Evolutionary conservation across 768 basidiomycete genomes (phyloP), one percentile per base, ranked within the genome.

Genomic region (Mycena olivaceomarginata): DNA sequence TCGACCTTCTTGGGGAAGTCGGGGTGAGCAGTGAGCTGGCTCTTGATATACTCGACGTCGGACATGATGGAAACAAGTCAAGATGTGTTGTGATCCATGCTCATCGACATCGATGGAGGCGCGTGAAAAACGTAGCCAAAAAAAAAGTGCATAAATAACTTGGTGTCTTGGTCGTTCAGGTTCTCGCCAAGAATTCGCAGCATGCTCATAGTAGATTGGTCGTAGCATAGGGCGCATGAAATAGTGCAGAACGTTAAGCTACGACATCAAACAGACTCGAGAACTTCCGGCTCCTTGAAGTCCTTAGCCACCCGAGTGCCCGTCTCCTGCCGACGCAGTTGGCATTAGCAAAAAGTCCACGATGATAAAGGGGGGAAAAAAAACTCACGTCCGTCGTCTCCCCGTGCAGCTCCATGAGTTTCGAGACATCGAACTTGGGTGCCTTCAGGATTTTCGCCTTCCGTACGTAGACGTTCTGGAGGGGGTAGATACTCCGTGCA

Each of bases 391-490:
- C 96, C 82, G 94, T 95, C 81, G 96, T 93, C 87, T 98, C 98
- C 79, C 97, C 97, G 86, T 99, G 98, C 74, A 98, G 93, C 87
- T 99, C 98, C 80, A 99, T 92, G 67, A 99, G 91, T 89, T 99
- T 99, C 80, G 95, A 93, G 72, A 97, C 91, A 86, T 98, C 98
- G 86, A 98, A 97, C 87, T 98, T 98, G 80, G 98, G 98, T 79
- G 98, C 91, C 89, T 99, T 99, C 84, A 99, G 91, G 85, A 99
- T 99, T 92, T 99, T 99, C 82, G 96, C 98, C 91, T 99, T 99
- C 89, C 98, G 95, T 83, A 99, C 92, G 90, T 97, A 98, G 85
- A 99, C 98, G 87, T 99, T 99, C 91, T 99, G 98, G 84, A 99
- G 89, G 82, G 98, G 98, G 91, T 98, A 99, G 90, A 99, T 99